phyloP scores from a whole-genome alignment of 805 yeast genomes.

The Zygotorulaspora chibaensis region DNA sequence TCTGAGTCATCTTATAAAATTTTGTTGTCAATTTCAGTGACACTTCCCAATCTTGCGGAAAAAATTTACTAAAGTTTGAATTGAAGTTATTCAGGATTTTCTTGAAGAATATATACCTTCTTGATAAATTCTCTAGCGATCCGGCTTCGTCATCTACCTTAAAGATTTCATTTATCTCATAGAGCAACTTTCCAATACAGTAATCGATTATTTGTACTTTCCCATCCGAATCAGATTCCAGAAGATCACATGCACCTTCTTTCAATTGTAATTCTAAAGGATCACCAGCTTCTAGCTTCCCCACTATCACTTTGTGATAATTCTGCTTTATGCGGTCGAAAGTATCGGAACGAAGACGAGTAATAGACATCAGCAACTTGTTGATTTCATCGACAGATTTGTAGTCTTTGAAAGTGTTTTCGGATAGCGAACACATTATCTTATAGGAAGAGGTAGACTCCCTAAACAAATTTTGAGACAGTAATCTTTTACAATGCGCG shows the following conservation, averaged over 20 bases:
- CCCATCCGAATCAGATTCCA: constrained; percentile 58
- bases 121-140: constrained; percentile 74
- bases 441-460: constrained; percentile 30
- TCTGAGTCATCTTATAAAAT: constrained; percentile 66
- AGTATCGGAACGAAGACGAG: constrained; percentile 26
- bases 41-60: constrained; percentile 73
- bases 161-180: constrained; percentile 74
- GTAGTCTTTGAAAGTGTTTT: constrained; percentile 50
- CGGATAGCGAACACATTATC: constrained; percentile 32
- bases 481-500: constrained; percentile 18
- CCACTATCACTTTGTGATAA: constrained; percentile 16
- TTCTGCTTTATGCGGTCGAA: constrained; percentile 23
- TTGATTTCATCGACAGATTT: constrained; percentile 69
- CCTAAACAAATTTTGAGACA: constrained; percentile 16
- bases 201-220: constrained; percentile 61
- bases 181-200: constrained; percentile 65
- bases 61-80: constrained; percentile 46
- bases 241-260: constrained; percentile 62
- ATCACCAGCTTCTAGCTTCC: constrained; percentile 11
- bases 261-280: constrained; percentile 34
- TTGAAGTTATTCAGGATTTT: constrained; percentile 61
- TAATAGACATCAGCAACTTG: constrained; percentile 27
- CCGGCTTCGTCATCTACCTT: constrained; percentile 88
- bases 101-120: constrained; percentile 79
- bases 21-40: constrained; percentile 52